These are phyloP conservation scores for Gossypium trilobum DNA, from an alignment of 441 rosid genomes.

Conservation along the genomic window DNA sequence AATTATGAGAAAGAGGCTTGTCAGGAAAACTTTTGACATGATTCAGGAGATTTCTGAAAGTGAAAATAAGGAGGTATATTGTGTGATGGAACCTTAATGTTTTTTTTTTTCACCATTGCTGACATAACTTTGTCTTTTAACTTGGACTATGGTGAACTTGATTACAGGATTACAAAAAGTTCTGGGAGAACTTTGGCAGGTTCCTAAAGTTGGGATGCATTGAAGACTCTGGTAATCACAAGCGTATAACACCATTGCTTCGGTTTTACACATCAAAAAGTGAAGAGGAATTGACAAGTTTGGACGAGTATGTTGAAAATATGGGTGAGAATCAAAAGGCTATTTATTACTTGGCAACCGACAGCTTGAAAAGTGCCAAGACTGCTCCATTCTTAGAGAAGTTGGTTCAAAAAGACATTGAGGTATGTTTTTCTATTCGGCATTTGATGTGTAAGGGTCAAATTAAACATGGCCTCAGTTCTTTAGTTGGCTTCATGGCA, in stretches of 20 bases:
- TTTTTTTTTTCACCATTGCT: conserved; percentile 4
- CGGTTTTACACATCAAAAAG: conserved; percentile 73
- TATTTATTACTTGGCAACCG: conserved; percentile 77
- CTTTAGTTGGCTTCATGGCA: background rate
- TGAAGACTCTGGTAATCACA: conserved; percentile 90
- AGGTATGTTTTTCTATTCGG: conserved; percentile 28
- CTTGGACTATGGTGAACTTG: conserved; percentile 8
- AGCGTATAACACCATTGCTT: conserved; percentile 75
- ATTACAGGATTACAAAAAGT: conserved; percentile 79
- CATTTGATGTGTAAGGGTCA: background rate
- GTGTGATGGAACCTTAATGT: background rate
- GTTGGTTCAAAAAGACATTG: conserved; percentile 67
- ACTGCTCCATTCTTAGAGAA: conserved; percentile 93
- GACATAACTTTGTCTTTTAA: background rate
- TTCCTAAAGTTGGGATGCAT: conserved; percentile 83
- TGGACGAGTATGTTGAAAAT: conserved; percentile 83
- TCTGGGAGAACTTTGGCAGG: conserved; percentile 95
- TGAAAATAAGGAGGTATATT: conserved; percentile 79
- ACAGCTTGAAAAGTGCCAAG: conserved; percentile 88
- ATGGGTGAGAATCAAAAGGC: conserved; percentile 92
- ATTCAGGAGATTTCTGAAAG: conserved; percentile 77
- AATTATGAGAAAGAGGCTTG: conserved; percentile 96
- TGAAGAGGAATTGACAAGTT: conserved; percentile 70
- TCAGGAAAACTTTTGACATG: conserved; percentile 92
- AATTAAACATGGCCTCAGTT: background rate